Conservation (phyloP, 2,329 filamentous ascomycete species). For the Neodidymelliopsis sp. region DNA sequence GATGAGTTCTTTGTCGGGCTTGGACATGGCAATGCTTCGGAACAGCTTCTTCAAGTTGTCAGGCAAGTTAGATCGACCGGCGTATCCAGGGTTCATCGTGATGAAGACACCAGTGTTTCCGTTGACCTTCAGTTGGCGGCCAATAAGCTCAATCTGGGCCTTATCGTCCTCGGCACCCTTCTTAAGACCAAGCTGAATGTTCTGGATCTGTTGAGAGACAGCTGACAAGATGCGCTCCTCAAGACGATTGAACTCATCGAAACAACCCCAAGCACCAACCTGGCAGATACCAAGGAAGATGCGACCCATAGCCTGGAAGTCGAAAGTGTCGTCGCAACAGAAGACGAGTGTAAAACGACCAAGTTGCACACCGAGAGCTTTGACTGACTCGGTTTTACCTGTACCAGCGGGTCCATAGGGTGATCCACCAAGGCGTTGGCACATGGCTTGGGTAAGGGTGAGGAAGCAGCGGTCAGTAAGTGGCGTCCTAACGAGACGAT, state of each 20-base stretch:
- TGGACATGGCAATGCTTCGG: conserved; percentile 99
- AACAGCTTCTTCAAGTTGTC: conserved; percentile 99
- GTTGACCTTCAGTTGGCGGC: conserved; percentile 88
- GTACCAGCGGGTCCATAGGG: conserved; percentile 98
- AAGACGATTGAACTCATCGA: conserved; percentile 99
- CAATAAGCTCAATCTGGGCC: conserved; percentile 91
- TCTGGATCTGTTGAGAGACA: conserved; percentile 98
- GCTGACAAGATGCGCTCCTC: conserved; percentile 97
- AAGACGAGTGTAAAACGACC: conserved; percentile 98
- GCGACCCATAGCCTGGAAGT: conserved; percentile 99
- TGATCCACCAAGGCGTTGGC: conserved; percentile 93
- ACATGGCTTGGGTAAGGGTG: conserved; percentile 93
- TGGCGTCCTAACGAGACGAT: conserved; percentile 94
- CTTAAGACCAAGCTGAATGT: conserved; percentile 95
- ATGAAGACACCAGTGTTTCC: conserved; percentile 98
- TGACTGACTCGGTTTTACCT: conserved; percentile 98
- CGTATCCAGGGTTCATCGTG: conserved; percentile 99
- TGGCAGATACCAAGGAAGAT: conserved; percentile 99
- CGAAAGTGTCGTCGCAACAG: conserved; percentile 99
- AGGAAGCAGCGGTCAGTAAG: conserved; percentile 98
- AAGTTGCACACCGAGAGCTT: conserved; percentile 93
- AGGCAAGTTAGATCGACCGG: conserved; percentile 94
- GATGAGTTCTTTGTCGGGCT: conserved; percentile 99
- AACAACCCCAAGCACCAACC: conserved; percentile 99
- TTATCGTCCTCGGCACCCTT: conserved; percentile 82